Evolutionary conservation across 345 rosid species (phyloP).

Genomic region (Populus simonii): DNA sequence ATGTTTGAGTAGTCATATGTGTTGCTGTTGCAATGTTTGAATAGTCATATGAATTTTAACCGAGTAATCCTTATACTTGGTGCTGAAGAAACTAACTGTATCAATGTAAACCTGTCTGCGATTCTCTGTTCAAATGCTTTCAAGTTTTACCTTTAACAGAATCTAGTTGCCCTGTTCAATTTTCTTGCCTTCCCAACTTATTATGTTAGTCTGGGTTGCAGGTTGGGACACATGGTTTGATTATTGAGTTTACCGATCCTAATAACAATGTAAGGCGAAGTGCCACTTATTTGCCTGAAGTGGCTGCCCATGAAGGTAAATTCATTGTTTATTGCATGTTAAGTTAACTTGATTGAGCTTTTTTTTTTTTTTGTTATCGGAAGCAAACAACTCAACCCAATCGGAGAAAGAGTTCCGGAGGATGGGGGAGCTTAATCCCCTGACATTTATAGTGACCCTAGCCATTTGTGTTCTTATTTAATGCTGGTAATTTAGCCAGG

Average conservation of each 20-base stretch:
- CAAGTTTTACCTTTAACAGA: background rate
- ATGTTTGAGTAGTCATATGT: background rate
- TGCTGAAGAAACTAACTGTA: background rate
- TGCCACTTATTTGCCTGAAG: constrained; percentile 97
- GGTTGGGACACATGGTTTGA: constrained; percentile 92
- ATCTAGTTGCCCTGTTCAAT: background rate
- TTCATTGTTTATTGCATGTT: background rate
- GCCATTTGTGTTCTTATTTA: background rate
- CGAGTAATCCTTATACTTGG: background rate
- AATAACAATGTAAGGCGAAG: constrained; percentile 59
- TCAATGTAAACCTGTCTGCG: background rate
- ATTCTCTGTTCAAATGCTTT: background rate
- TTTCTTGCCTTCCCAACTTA: background rate
- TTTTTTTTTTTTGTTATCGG: background rate
- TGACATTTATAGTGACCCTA: background rate
- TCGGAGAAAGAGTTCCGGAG: background rate
- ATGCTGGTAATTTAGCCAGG: background rate
- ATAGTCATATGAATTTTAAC: background rate
- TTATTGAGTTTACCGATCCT: constrained; percentile 85
- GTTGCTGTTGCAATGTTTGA: background rate
- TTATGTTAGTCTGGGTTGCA: constrained; percentile 25
- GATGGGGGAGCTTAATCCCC: no score
- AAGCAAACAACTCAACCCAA: background rate
- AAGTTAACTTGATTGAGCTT: background rate
- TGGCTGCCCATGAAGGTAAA: constrained; percentile 93